Evolutionary conservation across 768 basidiomycete species (phyloP).

Genomic region (Pluteus cervinus): DNA sequence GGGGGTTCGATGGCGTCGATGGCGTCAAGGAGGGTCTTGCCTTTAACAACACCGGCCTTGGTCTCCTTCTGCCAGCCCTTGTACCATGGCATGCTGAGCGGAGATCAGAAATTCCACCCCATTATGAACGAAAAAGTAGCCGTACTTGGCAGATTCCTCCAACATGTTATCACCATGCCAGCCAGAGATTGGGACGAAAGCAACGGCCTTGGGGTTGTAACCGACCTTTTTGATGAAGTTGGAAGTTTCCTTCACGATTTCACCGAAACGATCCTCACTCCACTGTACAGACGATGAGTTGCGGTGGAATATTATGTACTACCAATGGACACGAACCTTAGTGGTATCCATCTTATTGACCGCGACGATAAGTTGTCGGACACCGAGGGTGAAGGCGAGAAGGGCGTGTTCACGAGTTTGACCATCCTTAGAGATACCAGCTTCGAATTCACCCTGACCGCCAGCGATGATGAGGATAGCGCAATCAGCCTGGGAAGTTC

Average conservation of each 20-base stretch:
- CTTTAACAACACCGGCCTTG: conserved; percentile 91
- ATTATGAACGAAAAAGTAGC: conserved; percentile 6
- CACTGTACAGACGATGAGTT: conserved; percentile 49
- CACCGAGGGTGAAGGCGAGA: conserved; percentile 99
- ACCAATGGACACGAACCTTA: conserved; percentile 50
- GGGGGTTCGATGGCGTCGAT: conserved; percentile 99
- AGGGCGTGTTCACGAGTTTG: conserved; percentile 99
- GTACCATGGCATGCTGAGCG: conserved; percentile 92
- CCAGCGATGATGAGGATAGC: conserved; percentile 99
- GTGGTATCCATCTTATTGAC: conserved; percentile 99
- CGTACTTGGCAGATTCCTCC: conserved; percentile 94
- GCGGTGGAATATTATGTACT: not conserved
- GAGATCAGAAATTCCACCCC: conserved; percentile 12
- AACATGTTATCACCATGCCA: conserved; percentile 99
- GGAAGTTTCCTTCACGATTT: conserved; percentile 97
- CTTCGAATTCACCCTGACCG: conserved; percentile 99
- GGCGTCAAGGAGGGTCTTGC: conserved; percentile 99
- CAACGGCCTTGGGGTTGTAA: conserved; percentile 97
- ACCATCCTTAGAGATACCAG: conserved; percentile 99
- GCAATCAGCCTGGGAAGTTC: conserved; percentile 99
- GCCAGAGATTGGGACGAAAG: conserved; percentile 99
- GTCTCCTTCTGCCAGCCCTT: conserved; percentile 99
- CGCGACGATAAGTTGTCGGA: conserved; percentile 98
- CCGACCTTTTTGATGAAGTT: conserved; percentile 99
- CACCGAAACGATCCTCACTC: conserved; percentile 99